Base-by-base conservation (phyloP, 768 basidiomycete genomes). In the Lactifluus piperatus region DNA sequence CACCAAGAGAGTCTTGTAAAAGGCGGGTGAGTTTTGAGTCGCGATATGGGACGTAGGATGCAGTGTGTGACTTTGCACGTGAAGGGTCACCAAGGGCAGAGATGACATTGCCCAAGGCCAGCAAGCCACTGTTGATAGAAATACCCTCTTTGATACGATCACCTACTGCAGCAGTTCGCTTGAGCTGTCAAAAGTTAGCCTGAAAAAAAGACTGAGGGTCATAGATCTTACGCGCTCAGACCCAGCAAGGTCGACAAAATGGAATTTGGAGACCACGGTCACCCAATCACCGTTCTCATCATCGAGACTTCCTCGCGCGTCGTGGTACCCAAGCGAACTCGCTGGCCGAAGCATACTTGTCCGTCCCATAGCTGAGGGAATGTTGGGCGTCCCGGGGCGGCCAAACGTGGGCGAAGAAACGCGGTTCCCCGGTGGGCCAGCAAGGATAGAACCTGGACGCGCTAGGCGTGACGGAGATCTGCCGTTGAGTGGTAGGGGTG, bases 71-170 rank as follows among this genome's bases (percentile, higher is more conserved):
- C 71, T 91, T 91, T 37, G 87, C 85, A 53, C 91, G 84, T 43
- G 88, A 78, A 30, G 95, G 95, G 72, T 98, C 95, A 7, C 92
- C 95, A 20, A 98, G 85, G 0, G 94, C 93, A 61, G 95, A 97
- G 59, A 99, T 98, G 67, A 99, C 97, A 71, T 99, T 99, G 47
- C 97, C 97, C 22, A 99, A 81, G 18, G 97, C 95, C 36, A 94
- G 80, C 34, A 99, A 83, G 60, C 97, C 97, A 62, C 91, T 89
- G 76, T 99, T 99, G 76, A 98, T 98, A 29, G 92, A 93, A 54
- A 97, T 97, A n/a, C 95, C 95, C 74, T 97, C 97, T 71, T 93
- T 98, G 72, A 95, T 91, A 56, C 95, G 88, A 63, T 97, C 95
- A 5, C 97, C 97, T 9, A 85, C 86, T 5, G 95, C 97, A 0